These are phyloP conservation scores for Botrytis medusae DNA, from an alignment of 2,329 filamentous ascomycete genomes.

Conservation along the genomic window DNA sequence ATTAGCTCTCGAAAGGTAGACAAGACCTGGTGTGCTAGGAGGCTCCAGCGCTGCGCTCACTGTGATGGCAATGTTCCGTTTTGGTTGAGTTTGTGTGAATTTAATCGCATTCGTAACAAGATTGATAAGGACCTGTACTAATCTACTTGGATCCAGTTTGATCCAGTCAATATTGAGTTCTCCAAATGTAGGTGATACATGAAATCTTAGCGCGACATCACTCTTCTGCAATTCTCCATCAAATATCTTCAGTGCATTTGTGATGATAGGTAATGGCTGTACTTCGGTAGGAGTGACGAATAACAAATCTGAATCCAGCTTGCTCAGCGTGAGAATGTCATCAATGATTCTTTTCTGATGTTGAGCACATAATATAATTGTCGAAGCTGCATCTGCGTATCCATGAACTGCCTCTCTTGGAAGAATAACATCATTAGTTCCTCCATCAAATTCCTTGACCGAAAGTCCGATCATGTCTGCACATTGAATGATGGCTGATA, in stretches of 20 bases:
- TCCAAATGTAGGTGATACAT: constrained; percentile 61
- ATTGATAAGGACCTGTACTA: constrained; percentile 79
- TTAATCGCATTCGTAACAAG: constrained; percentile 80
- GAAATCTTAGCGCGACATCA: constrained; percentile 65
- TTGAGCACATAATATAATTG: constrained; percentile 75
- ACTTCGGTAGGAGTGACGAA: constrained; percentile 69
- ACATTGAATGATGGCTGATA: constrained; percentile 69
- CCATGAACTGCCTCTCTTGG: constrained; percentile 52
- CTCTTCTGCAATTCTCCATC: constrained; percentile 70
- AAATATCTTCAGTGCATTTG: constrained; percentile 73
- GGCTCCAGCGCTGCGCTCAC: constrained; percentile 26
- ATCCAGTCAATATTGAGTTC: constrained; percentile 63
- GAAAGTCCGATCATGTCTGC: constrained; percentile 64
- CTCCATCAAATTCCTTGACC: constrained; percentile 44
- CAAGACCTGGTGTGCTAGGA: constrained; percentile 13
- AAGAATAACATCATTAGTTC: constrained; percentile 64
- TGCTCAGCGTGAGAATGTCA: constrained; percentile 65
- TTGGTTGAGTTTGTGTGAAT: constrained; percentile 66
- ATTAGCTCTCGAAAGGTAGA: constrained; percentile 37
- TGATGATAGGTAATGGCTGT: constrained; percentile 66
- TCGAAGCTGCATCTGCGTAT: constrained; percentile 74
- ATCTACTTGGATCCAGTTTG: constrained; percentile 67
- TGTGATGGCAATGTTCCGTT: constrained; percentile 53
- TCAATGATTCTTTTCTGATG: constrained; percentile 69
- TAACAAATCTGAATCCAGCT: constrained; percentile 69